Evolutionary conservation across 2,329 filamentous ascomycete genomes (phyloP).

Genomic region (Didymella arachidicola): DNA sequence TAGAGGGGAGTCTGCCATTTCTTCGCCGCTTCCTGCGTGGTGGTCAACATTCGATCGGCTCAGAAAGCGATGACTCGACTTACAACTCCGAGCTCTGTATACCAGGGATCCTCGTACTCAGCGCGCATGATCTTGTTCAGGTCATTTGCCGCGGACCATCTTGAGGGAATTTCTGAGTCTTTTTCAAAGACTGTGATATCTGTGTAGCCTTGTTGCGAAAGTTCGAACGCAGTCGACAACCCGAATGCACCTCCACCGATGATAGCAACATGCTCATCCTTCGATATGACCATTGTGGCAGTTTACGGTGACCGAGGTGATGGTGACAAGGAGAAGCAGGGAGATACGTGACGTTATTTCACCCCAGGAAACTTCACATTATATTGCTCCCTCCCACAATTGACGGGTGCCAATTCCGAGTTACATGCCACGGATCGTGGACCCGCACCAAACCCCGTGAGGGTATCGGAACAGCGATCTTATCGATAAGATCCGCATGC

Average conservation of each 20-base stretch:
- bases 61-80: constrained; percentile 14
- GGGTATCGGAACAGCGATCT: constrained; percentile 12
- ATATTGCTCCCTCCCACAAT: constrained; percentile 2
- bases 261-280: constrained; percentile 36
- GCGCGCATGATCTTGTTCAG: constrained; percentile 69
- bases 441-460: constrained; percentile 4
- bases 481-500: constrained; percentile 15
- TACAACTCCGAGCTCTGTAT: constrained; percentile 63
- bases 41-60: neutral
- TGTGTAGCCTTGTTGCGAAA: constrained; percentile 40
- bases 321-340: neutral
- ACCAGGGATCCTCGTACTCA: constrained; percentile 66
- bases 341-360: neutral
- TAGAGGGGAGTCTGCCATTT: constrained; percentile 64
- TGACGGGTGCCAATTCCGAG: constrained; percentile 11
- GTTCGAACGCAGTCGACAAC: constrained; percentile 42
- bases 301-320: neutral
- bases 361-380: constrained; percentile 6
- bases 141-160: constrained; percentile 65
- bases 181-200: constrained; percentile 44
- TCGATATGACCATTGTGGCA: constrained; percentile 31
- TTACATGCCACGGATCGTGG: neutral
- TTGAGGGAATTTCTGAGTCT: constrained; percentile 55
- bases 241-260: constrained; percentile 45
- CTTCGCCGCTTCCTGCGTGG: constrained; percentile 58